phyloP scores from a whole-genome alignment of 2,329 filamentous ascomycete genomes.

The Lachnellula cervina region DNA sequence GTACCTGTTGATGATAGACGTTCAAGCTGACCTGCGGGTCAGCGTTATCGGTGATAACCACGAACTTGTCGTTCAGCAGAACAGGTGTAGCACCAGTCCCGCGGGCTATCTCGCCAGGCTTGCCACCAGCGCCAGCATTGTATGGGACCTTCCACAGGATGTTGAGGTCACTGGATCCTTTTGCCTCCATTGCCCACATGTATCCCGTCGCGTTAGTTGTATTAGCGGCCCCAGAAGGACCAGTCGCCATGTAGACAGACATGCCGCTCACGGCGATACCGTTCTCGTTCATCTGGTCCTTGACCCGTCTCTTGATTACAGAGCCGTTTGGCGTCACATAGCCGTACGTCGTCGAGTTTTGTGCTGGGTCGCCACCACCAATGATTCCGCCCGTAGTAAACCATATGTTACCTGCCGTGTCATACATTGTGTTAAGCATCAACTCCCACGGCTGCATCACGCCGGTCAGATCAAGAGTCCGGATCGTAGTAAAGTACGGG shows the following conservation, averaged over 20 bases:
- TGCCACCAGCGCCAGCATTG: background rate
- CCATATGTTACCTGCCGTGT: background rate
- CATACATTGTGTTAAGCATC: background rate
- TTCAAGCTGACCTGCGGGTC: background rate
- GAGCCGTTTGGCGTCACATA: background rate
- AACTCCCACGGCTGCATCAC: background rate
- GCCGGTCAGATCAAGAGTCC: background rate
- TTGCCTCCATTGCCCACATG: background rate
- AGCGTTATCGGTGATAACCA: background rate
- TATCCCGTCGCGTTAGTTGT: background rate
- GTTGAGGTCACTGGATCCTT: background rate
- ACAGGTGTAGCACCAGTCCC: background rate
- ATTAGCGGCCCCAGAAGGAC: background rate
- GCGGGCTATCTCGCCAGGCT: background rate
- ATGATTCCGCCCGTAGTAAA: background rate
- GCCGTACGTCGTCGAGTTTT: background rate
- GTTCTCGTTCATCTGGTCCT: background rate
- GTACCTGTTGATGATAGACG: background rate
- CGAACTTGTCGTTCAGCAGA: background rate
- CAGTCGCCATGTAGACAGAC: background rate
- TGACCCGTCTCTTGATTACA: background rate
- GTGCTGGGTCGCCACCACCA: background rate
- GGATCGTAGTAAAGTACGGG: background rate
- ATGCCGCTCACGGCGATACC: background rate
- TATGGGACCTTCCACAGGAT: background rate